These are phyloP conservation scores for Phoenix roebelenii DNA, from an alignment of 176 grass and related monocot species.

Conservation along the genomic window DNA sequence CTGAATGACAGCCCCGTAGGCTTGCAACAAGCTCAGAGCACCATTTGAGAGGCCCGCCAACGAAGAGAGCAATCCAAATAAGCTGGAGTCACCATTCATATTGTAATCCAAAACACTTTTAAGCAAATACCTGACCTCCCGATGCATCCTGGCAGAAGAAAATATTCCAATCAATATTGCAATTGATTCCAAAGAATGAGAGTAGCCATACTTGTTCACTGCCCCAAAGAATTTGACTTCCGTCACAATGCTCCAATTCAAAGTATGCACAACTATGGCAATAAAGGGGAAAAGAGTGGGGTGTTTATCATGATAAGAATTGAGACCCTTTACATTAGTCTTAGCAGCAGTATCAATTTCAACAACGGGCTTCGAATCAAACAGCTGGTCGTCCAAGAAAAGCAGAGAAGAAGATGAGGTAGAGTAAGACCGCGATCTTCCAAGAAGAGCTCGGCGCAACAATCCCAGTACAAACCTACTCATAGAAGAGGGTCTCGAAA, in stretches of 20 bases:
- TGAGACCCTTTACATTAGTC: too few species aligned
- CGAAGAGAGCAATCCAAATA: slow-evolving; percentile 39
- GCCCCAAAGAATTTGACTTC: slow-evolving; percentile 45
- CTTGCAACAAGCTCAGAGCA: slow-evolving; percentile 41
- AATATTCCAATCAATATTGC: slow-evolving; percentile 30
- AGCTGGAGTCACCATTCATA: slow-evolving; percentile 24
- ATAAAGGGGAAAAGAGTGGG: slow-evolving; percentile 25
- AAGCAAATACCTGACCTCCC: slow-evolving; percentile 28
- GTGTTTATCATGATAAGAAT: too few species aligned
- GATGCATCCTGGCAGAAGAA: slow-evolving; percentile 22
- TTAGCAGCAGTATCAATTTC: too few species aligned
- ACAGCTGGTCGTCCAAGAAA: too few species aligned
- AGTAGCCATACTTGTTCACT: slow-evolving; percentile 32
- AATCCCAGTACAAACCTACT: too few species aligned
- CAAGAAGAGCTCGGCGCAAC: too few species aligned
- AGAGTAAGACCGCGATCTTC: too few species aligned
- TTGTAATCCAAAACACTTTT: slow-evolving; percentile 35
- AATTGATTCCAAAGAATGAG: slow-evolving; percentile 31
- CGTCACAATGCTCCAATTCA: slow-evolving; percentile 28
- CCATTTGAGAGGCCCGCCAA: slow-evolving; percentile 31
- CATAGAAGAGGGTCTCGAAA: too few species aligned
- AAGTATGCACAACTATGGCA: slow-evolving; percentile 32
- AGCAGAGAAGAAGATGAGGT: too few species aligned
- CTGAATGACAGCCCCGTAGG: slow-evolving; percentile 34
- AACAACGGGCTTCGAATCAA: too few species aligned